Evolutionary conservation across 2,329 filamentous ascomycete genomes (phyloP).

Genomic region (Hymenoscyphus infarciens): DNA sequence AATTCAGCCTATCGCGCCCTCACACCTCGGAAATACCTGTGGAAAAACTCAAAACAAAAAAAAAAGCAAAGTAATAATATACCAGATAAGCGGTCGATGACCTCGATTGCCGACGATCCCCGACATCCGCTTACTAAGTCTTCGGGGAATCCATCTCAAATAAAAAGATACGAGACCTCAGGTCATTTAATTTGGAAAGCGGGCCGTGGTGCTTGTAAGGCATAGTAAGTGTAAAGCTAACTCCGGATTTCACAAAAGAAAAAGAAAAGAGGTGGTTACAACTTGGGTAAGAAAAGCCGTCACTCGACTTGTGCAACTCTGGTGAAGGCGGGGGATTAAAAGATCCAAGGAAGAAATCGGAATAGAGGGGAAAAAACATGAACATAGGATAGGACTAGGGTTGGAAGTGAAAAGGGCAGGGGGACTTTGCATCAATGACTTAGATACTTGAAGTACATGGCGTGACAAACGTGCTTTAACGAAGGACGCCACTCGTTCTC

Average conservation of each 20-base stretch:
- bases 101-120: neutral
- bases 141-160: conserved; percentile 3
- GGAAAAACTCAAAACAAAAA: neutral
- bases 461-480: neutral
- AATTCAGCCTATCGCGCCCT: conserved; percentile 14
- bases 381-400: neutral
- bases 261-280: neutral
- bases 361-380: neutral
- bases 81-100: conserved; percentile 7
- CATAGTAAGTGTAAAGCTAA: too few relatives aligned
- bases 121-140: conserved; percentile 1
- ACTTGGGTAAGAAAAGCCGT: neutral
- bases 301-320: neutral
- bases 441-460: neutral
- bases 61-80: neutral
- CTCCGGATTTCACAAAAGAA: neutral
- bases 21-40: conserved; percentile 2
- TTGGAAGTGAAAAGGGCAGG: neutral
- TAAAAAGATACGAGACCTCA: conserved; percentile 11
- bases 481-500: neutral
- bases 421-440: neutral
- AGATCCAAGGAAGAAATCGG: neutral
- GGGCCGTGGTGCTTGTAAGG: conserved; percentile 10
- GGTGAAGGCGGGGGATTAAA: neutral
- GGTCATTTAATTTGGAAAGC: conserved; percentile 13